Conservation (phyloP, 768 basidiomycete genomes). For the Suillus discolor region DNA sequence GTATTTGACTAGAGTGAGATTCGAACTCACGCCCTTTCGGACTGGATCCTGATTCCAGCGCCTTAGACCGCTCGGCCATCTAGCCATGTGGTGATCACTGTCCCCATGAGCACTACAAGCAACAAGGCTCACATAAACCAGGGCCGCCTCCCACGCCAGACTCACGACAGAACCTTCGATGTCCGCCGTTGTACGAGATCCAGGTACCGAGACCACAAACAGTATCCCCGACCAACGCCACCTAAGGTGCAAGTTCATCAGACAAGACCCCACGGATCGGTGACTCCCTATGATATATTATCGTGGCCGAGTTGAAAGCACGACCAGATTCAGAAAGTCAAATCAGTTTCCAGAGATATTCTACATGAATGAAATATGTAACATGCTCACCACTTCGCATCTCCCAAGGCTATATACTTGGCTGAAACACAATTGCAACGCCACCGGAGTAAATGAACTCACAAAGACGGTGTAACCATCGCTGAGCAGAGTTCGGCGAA, state of each 20-base stretch:
- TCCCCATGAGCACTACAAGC: background rate
- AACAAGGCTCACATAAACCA: no score
- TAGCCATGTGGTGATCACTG: slow-evolving; percentile 17
- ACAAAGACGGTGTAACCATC: background rate
- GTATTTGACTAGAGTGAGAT: slow-evolving; percentile 11
- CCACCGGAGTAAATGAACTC: background rate
- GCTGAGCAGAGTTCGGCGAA: background rate
- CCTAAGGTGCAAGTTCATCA: no score
- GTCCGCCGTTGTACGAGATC: background rate
- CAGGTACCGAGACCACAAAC: background rate
- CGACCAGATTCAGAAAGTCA: background rate
- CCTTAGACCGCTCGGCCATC: slow-evolving; percentile 65
- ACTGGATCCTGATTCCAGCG: slow-evolving; percentile 54
- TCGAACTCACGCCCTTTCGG: slow-evolving; percentile 26
- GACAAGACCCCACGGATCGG: background rate
- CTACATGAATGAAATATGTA: background rate
- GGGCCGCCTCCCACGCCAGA: no score
- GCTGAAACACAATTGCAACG: background rate
- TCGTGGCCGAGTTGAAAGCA: background rate
- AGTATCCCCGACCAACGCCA: no score
- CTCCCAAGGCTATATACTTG: background rate
- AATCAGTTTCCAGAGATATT: background rate
- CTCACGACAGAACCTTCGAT: background rate
- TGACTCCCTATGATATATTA: background rate
- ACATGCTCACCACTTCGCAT: background rate